A percentile compares a stretch with the other conserved stretches of the same genome.
These are phyloP conservation scores for Scolecobasidium constrictum DNA, from an alignment of 2,329 filamentous ascomycete genomes.

Conservation along the genomic window DNA sequence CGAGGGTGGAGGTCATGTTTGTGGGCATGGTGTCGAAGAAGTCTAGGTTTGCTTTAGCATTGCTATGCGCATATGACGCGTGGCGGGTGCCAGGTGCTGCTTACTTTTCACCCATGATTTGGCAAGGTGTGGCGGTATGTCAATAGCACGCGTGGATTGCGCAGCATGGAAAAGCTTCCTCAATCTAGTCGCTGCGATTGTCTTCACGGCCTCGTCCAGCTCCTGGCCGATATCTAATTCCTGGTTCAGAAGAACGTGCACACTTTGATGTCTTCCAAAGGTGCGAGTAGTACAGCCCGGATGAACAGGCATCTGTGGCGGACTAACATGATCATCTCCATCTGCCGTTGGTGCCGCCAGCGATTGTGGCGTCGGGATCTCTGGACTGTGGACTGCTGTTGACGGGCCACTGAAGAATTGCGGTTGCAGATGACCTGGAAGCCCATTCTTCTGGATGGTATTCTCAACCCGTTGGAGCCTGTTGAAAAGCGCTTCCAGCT, in stretches of 20 bases:
- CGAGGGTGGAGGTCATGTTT: background rate
- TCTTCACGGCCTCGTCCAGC: too few species aligned
- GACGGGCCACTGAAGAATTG: background rate
- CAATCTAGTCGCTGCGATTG: too few species aligned
- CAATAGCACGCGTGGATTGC: background rate
- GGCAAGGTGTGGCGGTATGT: background rate
- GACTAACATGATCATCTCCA: too few species aligned
- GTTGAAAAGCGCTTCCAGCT: too few species aligned
- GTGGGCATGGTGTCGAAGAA: background rate
- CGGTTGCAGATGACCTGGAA: background rate
- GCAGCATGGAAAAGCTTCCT: background rate
- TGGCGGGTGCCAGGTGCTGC: too few species aligned
- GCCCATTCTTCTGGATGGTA: background rate
- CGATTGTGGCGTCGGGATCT: background rate
- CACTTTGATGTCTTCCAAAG: too few species aligned
- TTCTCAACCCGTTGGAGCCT: too few species aligned
- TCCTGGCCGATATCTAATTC: too few species aligned
- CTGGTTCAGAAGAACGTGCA: too few species aligned
- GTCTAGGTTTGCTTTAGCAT: background rate
- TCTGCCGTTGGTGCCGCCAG: too few species aligned
- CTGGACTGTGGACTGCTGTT: background rate
- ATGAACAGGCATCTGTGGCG: too few species aligned
- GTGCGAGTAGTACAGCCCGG: too few species aligned
- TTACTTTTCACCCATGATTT: background rate
- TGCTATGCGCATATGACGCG: background rate